These are phyloP conservation scores for Infundibulicybe gibba DNA, from an alignment of 768 basidiomycete genomes.

Conservation along the genomic window DNA sequence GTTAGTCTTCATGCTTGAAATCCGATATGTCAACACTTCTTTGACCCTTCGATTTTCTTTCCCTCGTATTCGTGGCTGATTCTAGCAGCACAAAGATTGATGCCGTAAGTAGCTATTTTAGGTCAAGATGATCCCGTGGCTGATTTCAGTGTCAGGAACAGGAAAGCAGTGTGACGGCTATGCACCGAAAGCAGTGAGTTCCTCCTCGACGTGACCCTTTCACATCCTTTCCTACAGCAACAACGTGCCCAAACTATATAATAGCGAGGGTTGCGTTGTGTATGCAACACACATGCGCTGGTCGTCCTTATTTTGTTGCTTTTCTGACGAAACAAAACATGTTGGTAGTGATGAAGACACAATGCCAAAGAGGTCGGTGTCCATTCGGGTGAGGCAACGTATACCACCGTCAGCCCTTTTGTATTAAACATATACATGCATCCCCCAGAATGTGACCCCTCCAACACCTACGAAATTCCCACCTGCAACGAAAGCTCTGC, in stretches of 20 bases:
- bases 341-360: constrained; percentile 46
- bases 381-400: constrained; percentile 18
- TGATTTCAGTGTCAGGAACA: constrained; percentile 13
- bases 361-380: constrained; percentile 24
- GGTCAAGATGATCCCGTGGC: constrained; percentile 11
- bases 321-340: constrained; percentile 48
- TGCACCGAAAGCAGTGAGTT: constrained; percentile 16
- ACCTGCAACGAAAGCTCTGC: constrained; percentile 11
- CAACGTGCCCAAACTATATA: constrained; percentile 1
- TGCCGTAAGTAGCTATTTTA: constrained; percentile 20
- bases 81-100: constrained; percentile 12
- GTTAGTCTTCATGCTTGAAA: too few relatives aligned
- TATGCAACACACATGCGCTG: constrained; percentile 52
- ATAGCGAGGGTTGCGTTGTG: constrained; percentile 21
- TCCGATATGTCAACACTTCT: background rate
- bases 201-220: constrained; percentile 1
- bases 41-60: too few relatives aligned
- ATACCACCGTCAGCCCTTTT: constrained; percentile 4
- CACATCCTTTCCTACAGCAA: constrained; percentile 4
- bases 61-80: too few relatives aligned
- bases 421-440: background rate
- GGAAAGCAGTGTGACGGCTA: constrained; percentile 12
- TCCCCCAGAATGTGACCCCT: constrained; percentile 7
- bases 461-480: constrained; percentile 4
- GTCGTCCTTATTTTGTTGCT: constrained; percentile 60